Conservation (phyloP, 192 early-diverging fungal genomes). For the Umbelopsis ramanniana region DNA sequence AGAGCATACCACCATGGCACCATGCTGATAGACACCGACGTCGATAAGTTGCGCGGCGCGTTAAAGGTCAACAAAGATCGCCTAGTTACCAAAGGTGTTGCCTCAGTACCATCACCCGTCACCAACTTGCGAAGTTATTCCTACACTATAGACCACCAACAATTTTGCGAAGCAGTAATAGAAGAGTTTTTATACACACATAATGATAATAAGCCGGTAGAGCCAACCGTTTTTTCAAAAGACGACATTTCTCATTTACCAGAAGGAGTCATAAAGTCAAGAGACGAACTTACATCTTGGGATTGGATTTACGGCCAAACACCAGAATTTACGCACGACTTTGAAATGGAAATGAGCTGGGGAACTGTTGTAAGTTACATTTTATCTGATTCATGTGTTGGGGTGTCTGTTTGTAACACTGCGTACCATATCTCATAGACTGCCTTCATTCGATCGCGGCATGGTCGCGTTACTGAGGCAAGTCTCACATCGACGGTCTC, state of each 20-base stretch:
- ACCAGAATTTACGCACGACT: constrained; percentile 76
- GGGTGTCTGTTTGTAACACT: too few species aligned
- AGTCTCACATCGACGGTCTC: constrained; percentile 17
- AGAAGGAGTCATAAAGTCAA: constrained; percentile 29
- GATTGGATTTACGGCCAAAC: constrained; percentile 94
- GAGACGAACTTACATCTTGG: constrained; percentile 64
- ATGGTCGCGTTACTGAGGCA: constrained; percentile 33
- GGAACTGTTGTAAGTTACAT: constrained; percentile 54
- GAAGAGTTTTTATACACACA: constrained; percentile 73
- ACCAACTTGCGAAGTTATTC: constrained; percentile 82
- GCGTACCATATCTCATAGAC: constrained; percentile 6
- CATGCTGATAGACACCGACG: constrained; percentile 94
- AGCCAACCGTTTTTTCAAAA: constrained; percentile 38
- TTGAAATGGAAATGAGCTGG: constrained; percentile 57
- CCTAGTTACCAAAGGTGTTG: constrained; percentile 75
- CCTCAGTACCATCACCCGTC: constrained; percentile 87
- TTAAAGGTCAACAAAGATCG: neutral
- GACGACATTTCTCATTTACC: constrained; percentile 25
- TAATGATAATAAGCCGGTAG: constrained; percentile 33
- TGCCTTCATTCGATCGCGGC: constrained; percentile 26
- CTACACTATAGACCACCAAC: constrained; percentile 78
- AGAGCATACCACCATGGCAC: constrained; percentile 97
- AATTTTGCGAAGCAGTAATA: constrained; percentile 78
- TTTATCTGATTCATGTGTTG: too few species aligned
- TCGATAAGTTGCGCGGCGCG: constrained; percentile 45